Base-by-base conservation (phyloP, 441 rosid species). In the Macaranga tanarius region DNA sequence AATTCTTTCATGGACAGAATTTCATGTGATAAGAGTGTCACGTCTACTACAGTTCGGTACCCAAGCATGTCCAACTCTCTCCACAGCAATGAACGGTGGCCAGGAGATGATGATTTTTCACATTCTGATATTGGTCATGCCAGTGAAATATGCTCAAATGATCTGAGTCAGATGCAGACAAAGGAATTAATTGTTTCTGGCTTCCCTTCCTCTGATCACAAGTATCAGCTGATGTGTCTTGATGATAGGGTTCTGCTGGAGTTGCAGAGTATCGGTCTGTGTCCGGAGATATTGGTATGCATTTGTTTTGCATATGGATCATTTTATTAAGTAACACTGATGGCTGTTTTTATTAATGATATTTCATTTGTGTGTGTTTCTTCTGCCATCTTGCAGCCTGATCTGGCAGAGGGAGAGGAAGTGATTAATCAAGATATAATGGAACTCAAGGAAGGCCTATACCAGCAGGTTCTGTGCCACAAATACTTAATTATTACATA, bases 161-260 rank as follows among this genome's bases (percentile, higher is more conserved):
- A 87, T 80, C 69, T 78, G 80, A 85, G 79, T 72, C 89, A 77
- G 63, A 68, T 76, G 69, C 90, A 80, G 73, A 62, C 75, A 58
- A 82, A 82, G 86, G 92, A 87, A 73, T 61, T 68, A 71, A 76
- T 74, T 77, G 38, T 71, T 56, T 75, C 85, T 69, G 80, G 77
- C 71, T 76, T 81, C 78, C 74, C 84, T 75, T 77, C 84, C 73
- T 79, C 83, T 77, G 90, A 89, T 73, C 73, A 81, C 44, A 88
- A 86, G 64, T 93, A 93, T 90, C 88, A 83, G 75, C 82, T 57
- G 51, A 87, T 90, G 94, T 77, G 82, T 79, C 81, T 93, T 75
- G 96, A 96, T 74, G 96, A 91, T 65, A 88, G 82, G 79, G 82
- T 90, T 74, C 77, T 90, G 76, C 71, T 93, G 84, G 99, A 96